Percentiles rank a stretch among this genome's conserved stretches.
These are phyloP conservation scores for Aspergillus carbonarius DNA, from an alignment of 2,329 filamentous ascomycete genomes.

Conservation along the genomic window DNA sequence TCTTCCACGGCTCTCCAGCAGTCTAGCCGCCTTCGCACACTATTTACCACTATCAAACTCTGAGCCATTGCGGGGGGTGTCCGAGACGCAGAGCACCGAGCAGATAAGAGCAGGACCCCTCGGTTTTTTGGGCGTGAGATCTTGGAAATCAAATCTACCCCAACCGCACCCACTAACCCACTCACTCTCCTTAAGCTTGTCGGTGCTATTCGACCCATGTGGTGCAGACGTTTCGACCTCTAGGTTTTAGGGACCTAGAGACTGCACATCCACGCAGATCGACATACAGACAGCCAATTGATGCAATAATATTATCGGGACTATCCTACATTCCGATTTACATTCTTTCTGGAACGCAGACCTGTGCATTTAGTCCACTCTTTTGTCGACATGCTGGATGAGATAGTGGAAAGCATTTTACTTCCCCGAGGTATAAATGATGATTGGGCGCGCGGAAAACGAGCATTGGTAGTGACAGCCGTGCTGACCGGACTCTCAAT, in stretches of 20 bases:
- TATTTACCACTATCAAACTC: conserved; percentile 19
- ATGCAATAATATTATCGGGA: neutral
- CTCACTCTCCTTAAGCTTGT: neutral
- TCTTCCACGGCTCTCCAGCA: neutral
- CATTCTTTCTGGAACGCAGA: conserved; percentile 14
- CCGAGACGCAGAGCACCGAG: neutral
- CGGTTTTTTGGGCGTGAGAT: neutral
- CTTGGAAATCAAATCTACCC: neutral
- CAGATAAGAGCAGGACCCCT: neutral
- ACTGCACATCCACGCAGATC: neutral
- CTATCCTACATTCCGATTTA: conserved; percentile 2
- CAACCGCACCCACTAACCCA: neutral
- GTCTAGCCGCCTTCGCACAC: conserved; percentile 3
- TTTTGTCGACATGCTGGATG: conserved; percentile 16
- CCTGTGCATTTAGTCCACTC: conserved; percentile 10
- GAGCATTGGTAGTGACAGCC: conserved; percentile 32
- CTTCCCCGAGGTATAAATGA: conserved; percentile 19
- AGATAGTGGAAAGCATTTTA: conserved; percentile 12
- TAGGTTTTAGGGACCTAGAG: conserved; percentile 7
- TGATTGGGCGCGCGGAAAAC: conserved; percentile 23
- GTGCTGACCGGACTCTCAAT: conserved; percentile 28
- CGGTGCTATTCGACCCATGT: conserved; percentile 1
- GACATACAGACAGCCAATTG: neutral
- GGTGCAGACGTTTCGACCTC: conserved; percentile 10
- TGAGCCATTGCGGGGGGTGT: conserved; percentile 4